Percentiles rank a stretch among this genome's conserved stretches.
Conservation (phyloP, 2,329 filamentous ascomycete genomes). For the Monosporascus sp. region DNA sequence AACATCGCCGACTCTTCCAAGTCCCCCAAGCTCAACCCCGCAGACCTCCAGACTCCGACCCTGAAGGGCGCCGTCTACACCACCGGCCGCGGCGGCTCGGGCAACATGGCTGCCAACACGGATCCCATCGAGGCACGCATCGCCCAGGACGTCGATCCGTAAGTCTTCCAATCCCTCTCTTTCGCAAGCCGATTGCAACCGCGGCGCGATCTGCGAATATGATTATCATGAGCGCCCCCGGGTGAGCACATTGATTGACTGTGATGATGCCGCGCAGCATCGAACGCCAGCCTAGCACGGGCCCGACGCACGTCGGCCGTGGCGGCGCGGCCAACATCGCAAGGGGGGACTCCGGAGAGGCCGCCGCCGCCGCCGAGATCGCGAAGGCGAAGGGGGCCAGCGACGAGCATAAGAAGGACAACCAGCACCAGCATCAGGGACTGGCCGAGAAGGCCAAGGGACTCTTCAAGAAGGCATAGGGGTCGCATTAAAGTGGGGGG, state of each 20-base stretch:
- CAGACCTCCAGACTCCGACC: constrained; percentile 74
- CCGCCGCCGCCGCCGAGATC: constrained; percentile 46
- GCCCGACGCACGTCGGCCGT: constrained; percentile 62
- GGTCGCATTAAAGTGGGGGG: constrained; percentile 4
- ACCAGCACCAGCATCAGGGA: constrained; percentile 16
- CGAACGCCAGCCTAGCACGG: constrained; percentile 50
- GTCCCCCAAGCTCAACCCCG: constrained; percentile 42
- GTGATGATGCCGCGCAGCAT: constrained; percentile 32
- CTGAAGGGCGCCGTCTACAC: constrained; percentile 82
- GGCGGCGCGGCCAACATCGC: constrained; percentile 71
- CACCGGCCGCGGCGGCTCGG: constrained; percentile 80
- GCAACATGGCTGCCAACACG: constrained; percentile 76
- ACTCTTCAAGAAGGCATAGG: constrained; percentile 43
- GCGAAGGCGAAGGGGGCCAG: constrained; percentile 54
- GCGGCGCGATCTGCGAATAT: too few species aligned
- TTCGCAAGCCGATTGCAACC: not conserved
- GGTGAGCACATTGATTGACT: not conserved
- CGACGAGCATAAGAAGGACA: constrained; percentile 14
- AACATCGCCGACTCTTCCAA: constrained; percentile 58
- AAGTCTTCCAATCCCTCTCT: constrained; percentile 28
- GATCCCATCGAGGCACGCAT: constrained; percentile 69
- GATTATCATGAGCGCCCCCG: too few species aligned
- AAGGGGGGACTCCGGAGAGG: constrained; percentile 40
- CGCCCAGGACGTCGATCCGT: constrained; percentile 78
- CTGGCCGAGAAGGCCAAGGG: constrained; percentile 42